Evolutionary conservation across 805 yeast species (phyloP), one percentile per base, ranked within the genome.

Genomic region (Saturnispora mendoncae): DNA sequence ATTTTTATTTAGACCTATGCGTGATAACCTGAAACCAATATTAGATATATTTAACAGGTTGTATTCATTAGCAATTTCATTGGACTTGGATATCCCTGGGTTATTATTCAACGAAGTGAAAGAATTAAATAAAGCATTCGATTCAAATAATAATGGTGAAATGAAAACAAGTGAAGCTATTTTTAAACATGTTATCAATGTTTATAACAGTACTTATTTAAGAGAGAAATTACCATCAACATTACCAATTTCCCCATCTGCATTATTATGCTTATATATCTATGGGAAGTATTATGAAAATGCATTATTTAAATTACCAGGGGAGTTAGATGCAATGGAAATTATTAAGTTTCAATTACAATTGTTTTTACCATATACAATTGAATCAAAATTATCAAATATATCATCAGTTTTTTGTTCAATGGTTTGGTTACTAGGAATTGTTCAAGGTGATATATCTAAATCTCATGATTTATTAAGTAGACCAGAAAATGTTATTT

Each of bases 21-120:
- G n/a, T 13, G 19, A 41, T 18, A 6, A 21, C 13, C 13, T n/a
- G 4, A n/a, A 7, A 2, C 35, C 39, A n/a, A 21, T 28, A 4
- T 7, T 15, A 9, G 19, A 19, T 6, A 14, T 25, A 2, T 38
- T 24, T 13, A 45, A 48, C 23, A 43, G 61, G 38, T 41, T 52
- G 64, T 21, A 58, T 58, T 35, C 58, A 55, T 62, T 86, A 45
- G 71, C 82, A 0, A 53, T 67, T 25, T 75, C 92, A 3, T 74
- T 72, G 58, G 97, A 88, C 58, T 53, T 85, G 39, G 75, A 80
- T 39, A 61, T 78, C 10, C 61, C 60, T n/a, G 51, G 52, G 1
- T 58, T 60, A 18, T 68, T 80, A 33, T 46, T 50, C 2, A 49
- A 61, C 2, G 57, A 52, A 52, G 53, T 67, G 7, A 50, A 55